Evolutionary conservation across 371 early-diverging fungal genomes (phyloP).

Genomic region (Mortierella sp.): DNA sequence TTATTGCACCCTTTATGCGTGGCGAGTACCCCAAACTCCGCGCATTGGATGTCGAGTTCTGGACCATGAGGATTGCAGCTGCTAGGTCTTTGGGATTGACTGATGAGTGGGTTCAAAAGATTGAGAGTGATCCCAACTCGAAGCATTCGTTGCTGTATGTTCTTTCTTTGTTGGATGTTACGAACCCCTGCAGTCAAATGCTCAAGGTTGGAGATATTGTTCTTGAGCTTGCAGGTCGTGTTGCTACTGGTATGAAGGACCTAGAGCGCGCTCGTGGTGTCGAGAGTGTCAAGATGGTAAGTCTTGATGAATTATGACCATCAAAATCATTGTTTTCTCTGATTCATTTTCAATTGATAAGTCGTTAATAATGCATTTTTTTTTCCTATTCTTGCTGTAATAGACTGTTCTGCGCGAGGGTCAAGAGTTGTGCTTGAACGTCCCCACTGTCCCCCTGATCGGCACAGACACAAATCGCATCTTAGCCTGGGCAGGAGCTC

Average conservation of each 20-base stretch:
- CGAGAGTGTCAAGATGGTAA: conserved; percentile 65
- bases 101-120: conserved; percentile 81
- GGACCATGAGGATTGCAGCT: conserved; percentile 84
- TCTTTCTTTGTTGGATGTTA: conserved; percentile 69
- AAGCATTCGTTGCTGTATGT: conserved; percentile 80
- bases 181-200: conserved; percentile 69
- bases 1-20: conserved; percentile 57
- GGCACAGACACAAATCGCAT: conserved; percentile 73
- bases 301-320: neutral
- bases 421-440: conserved; percentile 60
- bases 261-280: conserved; percentile 61
- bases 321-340: too few relatives aligned
- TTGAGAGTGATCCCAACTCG: conserved; percentile 75
- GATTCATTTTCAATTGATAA: conserved; percentile 2
- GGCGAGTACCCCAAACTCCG: conserved; percentile 65
- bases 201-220: conserved; percentile 89
- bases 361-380: neutral
- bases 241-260: conserved; percentile 81
- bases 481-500: conserved; percentile 89
- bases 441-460: conserved; percentile 70
- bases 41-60: conserved; percentile 80
- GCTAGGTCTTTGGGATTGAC: conserved; percentile 86
- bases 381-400: neutral
- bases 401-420: conserved; percentile 76
- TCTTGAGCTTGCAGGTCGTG: conserved; percentile 79